Evolutionary conservation across 116 monocot genomes (phyloP).

Genomic region (Cymodocea nodosa): DNA sequence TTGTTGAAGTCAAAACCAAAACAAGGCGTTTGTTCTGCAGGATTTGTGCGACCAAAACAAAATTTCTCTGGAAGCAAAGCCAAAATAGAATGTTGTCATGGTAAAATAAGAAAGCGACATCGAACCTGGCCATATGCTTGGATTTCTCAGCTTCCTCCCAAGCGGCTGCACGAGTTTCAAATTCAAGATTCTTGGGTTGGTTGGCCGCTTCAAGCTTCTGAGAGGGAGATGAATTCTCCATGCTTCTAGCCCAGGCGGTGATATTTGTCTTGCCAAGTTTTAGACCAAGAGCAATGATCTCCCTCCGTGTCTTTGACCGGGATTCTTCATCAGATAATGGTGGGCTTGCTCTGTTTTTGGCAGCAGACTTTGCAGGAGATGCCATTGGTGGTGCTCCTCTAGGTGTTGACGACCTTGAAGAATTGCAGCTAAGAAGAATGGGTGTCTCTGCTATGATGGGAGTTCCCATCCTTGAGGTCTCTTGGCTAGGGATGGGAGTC

Average conservation of each 20-base stretch:
- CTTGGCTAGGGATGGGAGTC: slow-evolving; percentile 88
- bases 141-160: slow-evolving; percentile 81
- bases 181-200: slow-evolving; percentile 22
- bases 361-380: slow-evolving; percentile 11
- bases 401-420: slow-evolving; percentile 51
- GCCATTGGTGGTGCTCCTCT: slow-evolving; percentile 21
- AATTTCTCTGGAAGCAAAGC: not conserved
- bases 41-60: not conserved
- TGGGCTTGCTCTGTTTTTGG: slow-evolving; percentile 9
- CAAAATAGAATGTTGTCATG: not conserved
- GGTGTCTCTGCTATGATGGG: slow-evolving; percentile 59
- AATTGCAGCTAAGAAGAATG: slow-evolving; percentile 22
- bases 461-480: slow-evolving; percentile 73
- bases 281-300: slow-evolving; percentile 72
- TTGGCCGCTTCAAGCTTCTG: slow-evolving; percentile 7
- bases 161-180: slow-evolving; percentile 40
- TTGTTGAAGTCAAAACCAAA: no score
- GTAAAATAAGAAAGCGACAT: not conserved
- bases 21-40: no score
- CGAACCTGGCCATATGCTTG: slow-evolving; percentile 53
- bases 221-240: not conserved
- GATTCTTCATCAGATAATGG: slow-evolving; percentile 52
- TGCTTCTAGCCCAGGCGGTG: slow-evolving; percentile 81
- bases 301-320: slow-evolving; percentile 54
- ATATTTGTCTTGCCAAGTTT: slow-evolving; percentile 84